Conservation (phyloP, 2,329 filamentous ascomycete species). For the Phyllosticta citriasiana region DNA sequence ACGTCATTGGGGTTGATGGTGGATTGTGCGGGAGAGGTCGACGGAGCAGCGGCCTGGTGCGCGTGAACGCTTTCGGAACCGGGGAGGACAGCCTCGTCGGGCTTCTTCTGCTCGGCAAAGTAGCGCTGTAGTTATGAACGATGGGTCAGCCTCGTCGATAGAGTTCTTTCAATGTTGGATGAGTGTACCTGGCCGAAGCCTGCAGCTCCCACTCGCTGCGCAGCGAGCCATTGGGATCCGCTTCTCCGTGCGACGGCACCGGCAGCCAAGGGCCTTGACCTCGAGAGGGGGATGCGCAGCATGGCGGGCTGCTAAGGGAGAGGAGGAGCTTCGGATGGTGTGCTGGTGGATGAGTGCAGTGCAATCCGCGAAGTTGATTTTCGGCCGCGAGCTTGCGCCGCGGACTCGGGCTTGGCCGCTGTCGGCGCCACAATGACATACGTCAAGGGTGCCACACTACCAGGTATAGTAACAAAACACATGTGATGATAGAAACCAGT, state of each 20-base stretch:
- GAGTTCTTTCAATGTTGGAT: slow-evolving; percentile 31
- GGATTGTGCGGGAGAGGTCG: slow-evolving; percentile 31
- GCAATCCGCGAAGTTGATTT: slow-evolving; percentile 10
- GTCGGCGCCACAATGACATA: slow-evolving; percentile 16
- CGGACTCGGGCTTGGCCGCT: neutral
- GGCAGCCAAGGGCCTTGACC: slow-evolving; percentile 35
- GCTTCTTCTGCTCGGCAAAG: slow-evolving; percentile 40
- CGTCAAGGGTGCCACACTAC: neutral
- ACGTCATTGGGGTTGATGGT: slow-evolving; percentile 40
- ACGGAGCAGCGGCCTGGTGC: slow-evolving; percentile 16
- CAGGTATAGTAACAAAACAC: neutral
- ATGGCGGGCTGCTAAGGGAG: slow-evolving; percentile 36
- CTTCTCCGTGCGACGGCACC: slow-evolving; percentile 27
- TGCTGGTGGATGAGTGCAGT: slow-evolving; percentile 4
- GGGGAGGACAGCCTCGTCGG: slow-evolving; percentile 27
- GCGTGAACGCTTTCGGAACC: slow-evolving; percentile 12
- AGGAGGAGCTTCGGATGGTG: slow-evolving; percentile 8
- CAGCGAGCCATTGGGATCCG: slow-evolving; percentile 34
- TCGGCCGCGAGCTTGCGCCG: slow-evolving; percentile 10
- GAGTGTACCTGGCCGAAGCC: slow-evolving; percentile 10
- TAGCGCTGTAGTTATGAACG: slow-evolving; percentile 31
- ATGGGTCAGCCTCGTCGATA: slow-evolving; percentile 32
- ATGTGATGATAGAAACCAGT: neutral
- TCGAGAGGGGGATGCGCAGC: slow-evolving; percentile 45
- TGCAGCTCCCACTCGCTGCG: slow-evolving; percentile 18